Conservation (phyloP, 1,139 yeast species). For the Yamadazyma diospyri region DNA sequence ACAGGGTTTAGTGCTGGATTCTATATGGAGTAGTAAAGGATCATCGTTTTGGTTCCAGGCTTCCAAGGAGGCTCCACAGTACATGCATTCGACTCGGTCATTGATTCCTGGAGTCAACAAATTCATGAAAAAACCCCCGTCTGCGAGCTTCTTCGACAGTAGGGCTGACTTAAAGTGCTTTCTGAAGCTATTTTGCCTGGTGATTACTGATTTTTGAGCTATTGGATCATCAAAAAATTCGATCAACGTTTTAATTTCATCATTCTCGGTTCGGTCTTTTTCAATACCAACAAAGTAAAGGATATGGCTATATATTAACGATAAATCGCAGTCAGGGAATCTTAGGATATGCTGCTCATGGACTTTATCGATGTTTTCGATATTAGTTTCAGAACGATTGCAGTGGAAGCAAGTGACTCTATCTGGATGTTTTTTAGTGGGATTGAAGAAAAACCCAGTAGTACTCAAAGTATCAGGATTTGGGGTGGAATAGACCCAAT, state of each 20-base stretch:
- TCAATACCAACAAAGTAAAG: constrained; percentile 1
- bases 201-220: constrained; percentile 27
- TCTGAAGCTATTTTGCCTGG: constrained; percentile 50
- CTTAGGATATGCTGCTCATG: constrained; percentile 44
- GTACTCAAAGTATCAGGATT: constrained; percentile 34
- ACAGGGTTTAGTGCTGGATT: constrained; percentile 2
- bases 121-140: constrained; percentile 54
- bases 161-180: constrained; percentile 31
- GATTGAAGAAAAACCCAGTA: constrained; percentile 70
- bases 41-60: constrained; percentile 72
- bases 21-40: constrained; percentile 52
- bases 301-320: constrained; percentile 21
- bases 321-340: constrained; percentile 47
- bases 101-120: constrained; percentile 42
- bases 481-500: constrained; percentile 18
- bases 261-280: neutral
- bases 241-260: neutral
- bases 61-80: constrained; percentile 65
- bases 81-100: constrained; percentile 68
- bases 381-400: constrained; percentile 37
- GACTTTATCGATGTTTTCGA: constrained; percentile 31
- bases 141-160: constrained; percentile 40
- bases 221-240: constrained; percentile 27
- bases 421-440: constrained; percentile 44
- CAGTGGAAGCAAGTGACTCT: constrained; percentile 64